Conservation (phyloP, 305 asterid genomes). For the Fraxinus xanthoxyloides region DNA sequence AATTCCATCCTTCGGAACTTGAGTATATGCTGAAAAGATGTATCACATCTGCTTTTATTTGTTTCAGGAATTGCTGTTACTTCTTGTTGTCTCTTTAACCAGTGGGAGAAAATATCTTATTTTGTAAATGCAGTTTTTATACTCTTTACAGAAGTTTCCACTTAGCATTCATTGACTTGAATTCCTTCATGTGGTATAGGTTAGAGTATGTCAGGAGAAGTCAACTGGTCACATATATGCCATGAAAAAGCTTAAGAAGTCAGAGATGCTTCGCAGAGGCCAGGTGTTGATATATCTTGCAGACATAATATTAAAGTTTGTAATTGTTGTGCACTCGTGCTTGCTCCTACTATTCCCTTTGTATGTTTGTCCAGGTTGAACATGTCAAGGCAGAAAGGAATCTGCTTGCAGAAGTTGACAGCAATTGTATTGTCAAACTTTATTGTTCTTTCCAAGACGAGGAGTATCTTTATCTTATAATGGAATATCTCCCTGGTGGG, state of each 20-base stretch:
- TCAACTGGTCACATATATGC: slow-evolving; percentile 82
- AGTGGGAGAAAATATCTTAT: background rate
- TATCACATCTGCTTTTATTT: background rate
- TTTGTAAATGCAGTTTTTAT: background rate
- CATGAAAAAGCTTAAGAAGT: slow-evolving; percentile 93
- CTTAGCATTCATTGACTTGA: slow-evolving; percentile 2
- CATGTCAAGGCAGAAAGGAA: slow-evolving; percentile 95
- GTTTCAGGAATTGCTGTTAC: background rate
- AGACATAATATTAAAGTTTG: slow-evolving; percentile 10
- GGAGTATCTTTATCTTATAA: slow-evolving; percentile 83
- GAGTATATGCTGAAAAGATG: background rate
- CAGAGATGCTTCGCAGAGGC: slow-evolving; percentile 97
- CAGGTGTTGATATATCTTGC: slow-evolving; percentile 49
- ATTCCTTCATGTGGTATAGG: slow-evolving; percentile 39
- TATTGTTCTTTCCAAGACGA: slow-evolving; percentile 96
- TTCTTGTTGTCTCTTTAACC: background rate
- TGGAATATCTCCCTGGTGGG: slow-evolving; percentile 98
- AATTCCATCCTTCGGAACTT: background rate
- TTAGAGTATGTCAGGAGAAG: slow-evolving; percentile 84
- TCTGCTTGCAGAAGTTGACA: slow-evolving; percentile 89
- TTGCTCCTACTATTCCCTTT: slow-evolving; percentile 13
- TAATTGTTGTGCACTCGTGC: slow-evolving; percentile 18
- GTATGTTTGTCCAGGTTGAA: slow-evolving; percentile 57
- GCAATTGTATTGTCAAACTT: slow-evolving; percentile 91
- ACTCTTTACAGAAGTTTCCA: background rate